Evolutionary conservation across 495 filamentous ascomycete species (phyloP).

Genomic region (Tuber umbilicatum): DNA sequence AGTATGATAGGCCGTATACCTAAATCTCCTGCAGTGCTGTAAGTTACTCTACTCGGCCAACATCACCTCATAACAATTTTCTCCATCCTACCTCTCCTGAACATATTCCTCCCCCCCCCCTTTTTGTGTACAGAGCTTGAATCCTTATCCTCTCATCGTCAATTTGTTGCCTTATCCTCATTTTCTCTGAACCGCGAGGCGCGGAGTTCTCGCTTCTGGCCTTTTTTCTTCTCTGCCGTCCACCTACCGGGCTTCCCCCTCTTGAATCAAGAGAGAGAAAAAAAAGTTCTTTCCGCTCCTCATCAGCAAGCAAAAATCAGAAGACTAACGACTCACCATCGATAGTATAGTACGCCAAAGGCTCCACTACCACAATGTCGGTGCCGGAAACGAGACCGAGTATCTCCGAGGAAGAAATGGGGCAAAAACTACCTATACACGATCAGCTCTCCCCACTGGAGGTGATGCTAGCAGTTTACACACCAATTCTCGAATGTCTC

Average conservation of each 20-base stretch:
- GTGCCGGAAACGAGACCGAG: background rate
- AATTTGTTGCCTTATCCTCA: background rate
- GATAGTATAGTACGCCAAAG: background rate
- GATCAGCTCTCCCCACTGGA: conserved; percentile 39
- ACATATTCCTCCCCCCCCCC: background rate
- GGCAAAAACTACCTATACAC: conserved; percentile 12
- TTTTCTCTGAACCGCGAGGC: background rate
- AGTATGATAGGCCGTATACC: background rate
- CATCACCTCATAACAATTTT: background rate
- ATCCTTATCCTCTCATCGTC: background rate
- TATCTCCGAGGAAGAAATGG: conserved; percentile 1
- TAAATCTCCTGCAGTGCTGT: background rate
- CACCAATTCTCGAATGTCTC: conserved; percentile 41
- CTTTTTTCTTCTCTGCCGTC: background rate
- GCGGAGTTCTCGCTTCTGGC: background rate
- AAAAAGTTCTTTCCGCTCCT: background rate
- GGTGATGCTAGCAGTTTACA: conserved; percentile 40
- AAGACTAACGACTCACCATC: background rate
- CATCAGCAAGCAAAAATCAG: background rate
- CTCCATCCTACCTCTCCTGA: background rate
- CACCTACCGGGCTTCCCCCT: background rate
- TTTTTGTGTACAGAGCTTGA: background rate
- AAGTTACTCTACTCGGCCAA: conserved; percentile 3
- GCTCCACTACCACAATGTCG: background rate
- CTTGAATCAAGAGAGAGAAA: background rate